phyloP scores from a whole-genome alignment of 73 alveolate species.

The Tetrahymena malaccensis region DNA sequence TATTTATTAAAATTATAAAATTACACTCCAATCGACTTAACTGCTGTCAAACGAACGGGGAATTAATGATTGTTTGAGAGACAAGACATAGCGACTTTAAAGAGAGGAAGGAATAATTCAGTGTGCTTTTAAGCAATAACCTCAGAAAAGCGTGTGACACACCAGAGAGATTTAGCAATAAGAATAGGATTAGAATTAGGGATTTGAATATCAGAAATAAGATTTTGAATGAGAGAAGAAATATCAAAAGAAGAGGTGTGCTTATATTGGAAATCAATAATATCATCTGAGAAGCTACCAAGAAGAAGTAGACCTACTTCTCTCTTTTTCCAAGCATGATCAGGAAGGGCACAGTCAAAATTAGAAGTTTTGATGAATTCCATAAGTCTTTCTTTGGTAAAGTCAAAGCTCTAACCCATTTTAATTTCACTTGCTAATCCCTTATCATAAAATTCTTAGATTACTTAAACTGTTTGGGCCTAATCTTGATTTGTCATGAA shows the following conservation, averaged over 20 bases:
- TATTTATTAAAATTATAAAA: not conserved
- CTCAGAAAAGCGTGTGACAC: slow-evolving; percentile 38
- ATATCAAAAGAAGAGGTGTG: slow-evolving; percentile 31
- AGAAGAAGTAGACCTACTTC: slow-evolving; percentile 25
- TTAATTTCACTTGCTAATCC: slow-evolving; percentile 2
- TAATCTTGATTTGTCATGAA: slow-evolving; percentile 24
- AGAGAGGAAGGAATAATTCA: slow-evolving; percentile 31
- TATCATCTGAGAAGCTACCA: slow-evolving; percentile 41
- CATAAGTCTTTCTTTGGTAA: slow-evolving; percentile 24
- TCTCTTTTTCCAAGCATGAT: slow-evolving; percentile 20
- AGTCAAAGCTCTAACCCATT: slow-evolving; percentile 10
- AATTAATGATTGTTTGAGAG: slow-evolving; percentile 4
- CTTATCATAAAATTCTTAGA: not conserved
- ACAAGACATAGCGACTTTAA: slow-evolving; percentile 6
- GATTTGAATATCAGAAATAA: slow-evolving; percentile 11
- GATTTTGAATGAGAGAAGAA: slow-evolving; percentile 10
- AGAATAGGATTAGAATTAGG: not conserved
- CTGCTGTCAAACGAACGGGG: slow-evolving; percentile 12
- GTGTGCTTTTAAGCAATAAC: slow-evolving; percentile 5
- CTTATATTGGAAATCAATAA: slow-evolving; percentile 23
- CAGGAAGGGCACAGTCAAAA: not conserved
- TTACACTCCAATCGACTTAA: slow-evolving; percentile 36
- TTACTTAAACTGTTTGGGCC: slow-evolving; percentile 2
- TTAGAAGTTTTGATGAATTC: slow-evolving; percentile 24
- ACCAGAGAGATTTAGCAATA: slow-evolving; percentile 30